Base-by-base conservation (phyloP, 371 early-diverging fungal species). In the Lichtheimia ramosa region DNA sequence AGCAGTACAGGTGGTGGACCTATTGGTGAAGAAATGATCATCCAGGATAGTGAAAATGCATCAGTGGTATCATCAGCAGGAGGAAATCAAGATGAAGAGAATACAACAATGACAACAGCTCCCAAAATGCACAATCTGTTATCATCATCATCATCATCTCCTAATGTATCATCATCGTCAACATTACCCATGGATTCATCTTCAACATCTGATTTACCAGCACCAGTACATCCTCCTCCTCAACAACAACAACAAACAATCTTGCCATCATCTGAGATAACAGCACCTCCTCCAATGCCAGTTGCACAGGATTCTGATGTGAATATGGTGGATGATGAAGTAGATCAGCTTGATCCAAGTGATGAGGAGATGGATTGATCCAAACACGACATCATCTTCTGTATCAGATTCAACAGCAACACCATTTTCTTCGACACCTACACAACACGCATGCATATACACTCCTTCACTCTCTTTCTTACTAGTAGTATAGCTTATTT, bases 281-380 rank as follows among this genome's bases (percentile, higher is more conserved):
- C 34, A 34, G 10, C 34, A 34, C 34, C 34, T 34, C 34, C 34
- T 34, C 10, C 34, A 10, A 34, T 34, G 34, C 34, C 34, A 34
- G 34, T 34, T 46, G 46, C 18, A 8, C 18, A 46, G 18, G 49
- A 18, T 51, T 20, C 43, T 24, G 41, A 51, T 18, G 43, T 20
- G 20, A 51, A 43, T 40, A 34, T 8, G 34, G 34, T 34, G 34
- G 63, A 64, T n/a, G 67, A 65, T 27, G 70, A 69, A 27, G 61
- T 63, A 3, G 70, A 67, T 51, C 65, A 64, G 39, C 52, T 60
- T 8, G 67, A 60, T 18, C 56, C 60, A 15, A 65, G 61, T 51
- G 65, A 70, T 40, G 61, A 21, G 3, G 63, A 64, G 27, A 34
- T 34, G 34, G 34, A 34, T 1, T 34, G 34, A 34, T 8, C 34